These are phyloP conservation scores for Annulohypoxylon maeteangense DNA, from an alignment of 495 filamentous ascomycete species.

Conservation along the genomic window DNA sequence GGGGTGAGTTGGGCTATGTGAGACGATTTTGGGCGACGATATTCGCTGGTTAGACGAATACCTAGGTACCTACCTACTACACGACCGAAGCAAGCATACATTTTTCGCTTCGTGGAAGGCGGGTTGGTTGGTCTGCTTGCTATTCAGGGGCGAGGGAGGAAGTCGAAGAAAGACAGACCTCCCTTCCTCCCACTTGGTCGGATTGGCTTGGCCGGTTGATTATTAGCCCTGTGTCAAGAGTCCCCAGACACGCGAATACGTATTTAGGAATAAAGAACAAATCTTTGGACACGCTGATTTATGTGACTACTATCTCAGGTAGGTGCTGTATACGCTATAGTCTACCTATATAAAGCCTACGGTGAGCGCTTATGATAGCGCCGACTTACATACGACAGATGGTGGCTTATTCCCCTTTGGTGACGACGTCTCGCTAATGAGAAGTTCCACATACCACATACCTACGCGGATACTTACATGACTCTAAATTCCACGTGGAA, in stretches of 20 bases:
- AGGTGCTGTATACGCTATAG: not conserved
- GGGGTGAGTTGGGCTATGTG: slow-evolving; percentile 1
- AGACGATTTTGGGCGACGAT: not conserved
- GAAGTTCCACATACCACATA: not conserved
- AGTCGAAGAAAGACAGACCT: not conserved
- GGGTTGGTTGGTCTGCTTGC: not conserved
- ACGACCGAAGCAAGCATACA: slow-evolving; percentile 11
- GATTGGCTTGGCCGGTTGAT: not conserved
- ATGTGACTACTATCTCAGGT: not conserved
- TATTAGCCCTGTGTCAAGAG: not conserved
- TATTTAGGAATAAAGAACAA: slow-evolving; percentile 24
- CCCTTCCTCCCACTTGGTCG: not conserved
- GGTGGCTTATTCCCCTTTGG: not conserved
- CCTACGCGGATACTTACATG: not conserved
- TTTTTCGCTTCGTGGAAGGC: slow-evolving; percentile 7
- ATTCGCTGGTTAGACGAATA: not conserved
- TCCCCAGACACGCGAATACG: slow-evolving; percentile 24
- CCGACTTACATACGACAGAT: not conserved
- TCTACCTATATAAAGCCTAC: not conserved
- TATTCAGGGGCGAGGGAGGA: not conserved
- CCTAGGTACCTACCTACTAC: not conserved
- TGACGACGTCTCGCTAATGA: not conserved
- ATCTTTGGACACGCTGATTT: slow-evolving; percentile 3
- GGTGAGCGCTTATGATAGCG: not conserved
- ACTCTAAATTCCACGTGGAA: not conserved